Conservation (phyloP, 2,329 filamentous ascomycete species). For the Thelonectria discophora region DNA sequence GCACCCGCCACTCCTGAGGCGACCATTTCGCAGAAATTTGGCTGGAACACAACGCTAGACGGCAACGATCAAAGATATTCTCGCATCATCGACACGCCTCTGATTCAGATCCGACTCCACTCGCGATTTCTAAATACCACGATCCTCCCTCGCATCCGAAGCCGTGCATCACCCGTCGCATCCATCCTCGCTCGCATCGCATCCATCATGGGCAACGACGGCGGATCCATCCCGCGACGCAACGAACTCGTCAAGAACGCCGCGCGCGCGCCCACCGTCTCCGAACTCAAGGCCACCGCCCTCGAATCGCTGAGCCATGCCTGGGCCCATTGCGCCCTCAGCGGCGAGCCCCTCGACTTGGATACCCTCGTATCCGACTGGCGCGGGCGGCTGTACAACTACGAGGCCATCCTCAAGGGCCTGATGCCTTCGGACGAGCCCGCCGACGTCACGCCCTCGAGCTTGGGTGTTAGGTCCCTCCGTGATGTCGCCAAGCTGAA, state of each 20-base stretch:
- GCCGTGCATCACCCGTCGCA: background rate
- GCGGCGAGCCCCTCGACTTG: slow-evolving; percentile 73
- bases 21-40: slow-evolving; percentile 13
- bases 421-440: slow-evolving; percentile 69
- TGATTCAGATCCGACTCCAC: background rate
- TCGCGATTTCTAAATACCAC: background rate
- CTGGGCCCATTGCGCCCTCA: slow-evolving; percentile 91
- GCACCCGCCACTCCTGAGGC: slow-evolving; percentile 14
- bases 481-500: slow-evolving; percentile 89
- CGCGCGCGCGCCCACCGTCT: slow-evolving; percentile 80
- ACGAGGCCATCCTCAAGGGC: slow-evolving; percentile 81
- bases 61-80: slow-evolving; percentile 9
- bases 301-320: slow-evolving; percentile 85
- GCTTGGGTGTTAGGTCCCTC: slow-evolving; percentile 76
- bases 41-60: background rate
- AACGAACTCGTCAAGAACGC: slow-evolving; percentile 96
- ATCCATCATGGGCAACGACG: slow-evolving; percentile 89
- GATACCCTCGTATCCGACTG: slow-evolving; percentile 85
- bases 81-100: background rate
- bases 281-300: slow-evolving; percentile 87
- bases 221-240: slow-evolving; percentile 93
- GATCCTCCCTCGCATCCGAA: background rate
- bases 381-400: slow-evolving; percentile 89
- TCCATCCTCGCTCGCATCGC: background rate
- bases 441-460: slow-evolving; percentile 54